Conservation (phyloP, 352 stramenopile species). For the Globisporangium perplexum region DNA sequence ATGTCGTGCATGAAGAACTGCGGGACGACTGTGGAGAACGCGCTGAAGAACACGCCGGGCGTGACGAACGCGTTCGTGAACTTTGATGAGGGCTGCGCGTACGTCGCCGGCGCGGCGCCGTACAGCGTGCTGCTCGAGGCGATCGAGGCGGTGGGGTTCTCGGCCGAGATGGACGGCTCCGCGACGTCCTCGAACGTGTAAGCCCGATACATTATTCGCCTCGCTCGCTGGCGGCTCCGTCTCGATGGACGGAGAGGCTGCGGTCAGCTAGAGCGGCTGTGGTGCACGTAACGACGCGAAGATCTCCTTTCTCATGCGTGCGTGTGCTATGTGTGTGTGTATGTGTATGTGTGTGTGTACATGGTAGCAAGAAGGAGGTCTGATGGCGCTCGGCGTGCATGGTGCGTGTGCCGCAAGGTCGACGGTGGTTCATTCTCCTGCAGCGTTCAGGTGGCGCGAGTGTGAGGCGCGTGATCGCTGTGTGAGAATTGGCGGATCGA, state of each 20-base stretch:
- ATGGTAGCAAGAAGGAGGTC: conserved; percentile 3
- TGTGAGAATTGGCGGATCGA: neutral
- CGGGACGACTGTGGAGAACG: conserved; percentile 72
- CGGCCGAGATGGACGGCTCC: conserved; percentile 36
- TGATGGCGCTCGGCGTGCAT: neutral
- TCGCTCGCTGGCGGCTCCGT: conserved; percentile 1
- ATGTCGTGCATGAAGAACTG: conserved; percentile 91
- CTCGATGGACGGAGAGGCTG: too few species aligned
- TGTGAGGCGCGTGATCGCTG: too few species aligned
- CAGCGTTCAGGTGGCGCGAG: too few species aligned
- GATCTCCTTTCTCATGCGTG: neutral
- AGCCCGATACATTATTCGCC: conserved; percentile 18
- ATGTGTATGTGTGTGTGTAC: neutral
- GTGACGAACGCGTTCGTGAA: conserved; percentile 75
- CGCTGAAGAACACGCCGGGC: conserved; percentile 39
- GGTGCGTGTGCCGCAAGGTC: neutral
- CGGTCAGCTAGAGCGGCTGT: neutral
- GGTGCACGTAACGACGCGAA: conserved; percentile 1
- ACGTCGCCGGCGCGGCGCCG: conserved; percentile 57
- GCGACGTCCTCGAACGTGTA: conserved; percentile 47
- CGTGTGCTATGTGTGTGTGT: neutral
- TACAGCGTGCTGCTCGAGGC: conserved; percentile 48
- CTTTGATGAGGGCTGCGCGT: conserved; percentile 69
- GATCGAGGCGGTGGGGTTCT: conserved; percentile 65
- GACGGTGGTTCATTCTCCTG: too few species aligned